phyloP scores from a whole-genome alignment of 2,329 filamentous ascomycete genomes.

The Ceratocystis destructans region DNA sequence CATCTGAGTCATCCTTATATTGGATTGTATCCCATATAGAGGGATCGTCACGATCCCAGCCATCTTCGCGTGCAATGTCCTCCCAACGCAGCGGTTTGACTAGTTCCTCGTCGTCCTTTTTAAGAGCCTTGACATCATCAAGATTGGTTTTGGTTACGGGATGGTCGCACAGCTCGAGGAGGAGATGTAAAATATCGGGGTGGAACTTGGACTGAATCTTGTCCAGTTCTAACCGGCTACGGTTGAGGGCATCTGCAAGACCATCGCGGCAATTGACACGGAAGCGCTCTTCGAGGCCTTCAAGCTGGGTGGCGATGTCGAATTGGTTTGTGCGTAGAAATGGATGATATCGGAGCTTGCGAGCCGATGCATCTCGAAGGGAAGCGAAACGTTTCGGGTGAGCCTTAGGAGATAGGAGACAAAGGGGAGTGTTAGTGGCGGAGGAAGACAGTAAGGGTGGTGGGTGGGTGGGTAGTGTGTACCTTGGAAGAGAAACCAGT shows the following conservation, averaged over 20 bases:
- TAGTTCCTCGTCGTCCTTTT: constrained; percentile 28
- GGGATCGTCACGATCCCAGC: constrained; percentile 48
- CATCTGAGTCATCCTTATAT: constrained; percentile 54
- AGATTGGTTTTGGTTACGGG: constrained; percentile 58
- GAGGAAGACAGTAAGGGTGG: constrained; percentile 20
- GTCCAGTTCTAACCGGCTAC: constrained; percentile 45
- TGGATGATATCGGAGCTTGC: constrained; percentile 38
- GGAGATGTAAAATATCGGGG: constrained; percentile 64
- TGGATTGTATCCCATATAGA: constrained; percentile 59
- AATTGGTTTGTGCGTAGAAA: constrained; percentile 62
- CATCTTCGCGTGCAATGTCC: constrained; percentile 63
- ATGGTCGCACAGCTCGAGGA: constrained; percentile 69
- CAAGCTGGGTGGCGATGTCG: constrained; percentile 49
- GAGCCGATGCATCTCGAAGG: constrained; percentile 17
- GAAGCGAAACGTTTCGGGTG: constrained; percentile 27
- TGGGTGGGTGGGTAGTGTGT: constrained; percentile 23
- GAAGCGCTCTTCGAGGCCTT: constrained; percentile 76
- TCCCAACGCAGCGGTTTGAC: constrained; percentile 54
- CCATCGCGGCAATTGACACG: constrained; percentile 65
- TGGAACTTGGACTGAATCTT: constrained; percentile 46
- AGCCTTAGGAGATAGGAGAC: background rate
- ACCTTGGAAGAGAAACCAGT: constrained; percentile 43
- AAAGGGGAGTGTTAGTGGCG: background rate
- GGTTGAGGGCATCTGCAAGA: constrained; percentile 56
- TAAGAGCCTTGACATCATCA: constrained; percentile 44